Percentiles rank a stretch among this genome's conserved stretches.
phyloP scores from a whole-genome alignment of 2,329 filamentous ascomycete genomes.

The Fragosphaeria purpurea region DNA sequence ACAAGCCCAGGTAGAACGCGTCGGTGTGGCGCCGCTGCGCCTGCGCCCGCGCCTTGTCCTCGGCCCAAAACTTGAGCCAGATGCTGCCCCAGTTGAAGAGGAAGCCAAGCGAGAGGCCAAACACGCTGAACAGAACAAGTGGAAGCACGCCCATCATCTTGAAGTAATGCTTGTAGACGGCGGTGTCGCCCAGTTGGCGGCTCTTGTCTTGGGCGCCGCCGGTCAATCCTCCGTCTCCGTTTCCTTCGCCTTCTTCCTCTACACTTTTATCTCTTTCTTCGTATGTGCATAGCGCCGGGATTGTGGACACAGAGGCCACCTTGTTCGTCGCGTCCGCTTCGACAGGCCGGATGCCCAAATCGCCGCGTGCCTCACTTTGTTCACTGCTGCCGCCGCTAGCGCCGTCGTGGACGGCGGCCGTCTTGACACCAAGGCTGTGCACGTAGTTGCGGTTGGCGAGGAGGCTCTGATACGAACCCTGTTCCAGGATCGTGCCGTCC shows the following conservation, averaged over 20 bases:
- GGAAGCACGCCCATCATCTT: slow-evolving; percentile 10
- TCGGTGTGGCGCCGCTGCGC: slow-evolving; percentile 12
- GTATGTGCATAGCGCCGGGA: not conserved
- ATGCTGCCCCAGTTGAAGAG: slow-evolving; percentile 17
- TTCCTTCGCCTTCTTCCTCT: too few relatives aligned
- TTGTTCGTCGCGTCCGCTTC: not conserved
- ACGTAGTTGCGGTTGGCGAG: slow-evolving; percentile 28
- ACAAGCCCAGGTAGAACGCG: slow-evolving; percentile 21
- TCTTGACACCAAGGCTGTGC: slow-evolving; percentile 23
- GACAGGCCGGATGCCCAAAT: not conserved
- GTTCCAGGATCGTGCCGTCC: slow-evolving; percentile 31
- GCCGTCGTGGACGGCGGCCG: not conserved
- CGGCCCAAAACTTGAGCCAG: slow-evolving; percentile 23
- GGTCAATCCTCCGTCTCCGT: too few relatives aligned
- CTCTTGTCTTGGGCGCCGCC: not conserved
- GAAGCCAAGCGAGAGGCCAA: slow-evolving; percentile 14
- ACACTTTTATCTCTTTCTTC: too few relatives aligned
- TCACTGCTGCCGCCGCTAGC: not conserved
- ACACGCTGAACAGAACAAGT: slow-evolving; percentile 9
- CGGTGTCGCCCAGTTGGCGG: slow-evolving; percentile 2
- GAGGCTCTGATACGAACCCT: slow-evolving; percentile 30
- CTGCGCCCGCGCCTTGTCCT: slow-evolving; percentile 9
- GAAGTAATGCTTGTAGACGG: slow-evolving; percentile 16
- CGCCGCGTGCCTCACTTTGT: not conserved
- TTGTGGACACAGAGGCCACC: not conserved